Evolutionary conservation across 1,139 yeast genomes (phyloP).

Genomic region (Yamadazyma triangularis): DNA sequence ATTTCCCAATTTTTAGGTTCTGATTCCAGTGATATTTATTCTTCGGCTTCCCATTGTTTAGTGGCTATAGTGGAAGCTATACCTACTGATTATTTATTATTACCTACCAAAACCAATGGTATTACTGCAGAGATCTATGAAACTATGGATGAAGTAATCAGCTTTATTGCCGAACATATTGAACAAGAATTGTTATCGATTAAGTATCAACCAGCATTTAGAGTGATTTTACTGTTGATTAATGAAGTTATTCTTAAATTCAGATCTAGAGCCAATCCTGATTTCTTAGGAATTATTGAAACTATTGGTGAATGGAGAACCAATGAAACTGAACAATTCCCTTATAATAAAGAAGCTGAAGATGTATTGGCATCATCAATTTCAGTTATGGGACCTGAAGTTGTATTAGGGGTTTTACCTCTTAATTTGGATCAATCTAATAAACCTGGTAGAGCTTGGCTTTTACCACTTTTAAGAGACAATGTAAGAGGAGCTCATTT

Average conservation of each 20-base stretch:
- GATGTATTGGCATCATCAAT: constrained; percentile 75
- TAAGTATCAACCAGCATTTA: constrained; percentile 73
- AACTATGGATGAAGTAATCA: constrained; percentile 49
- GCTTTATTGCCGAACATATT: constrained; percentile 45
- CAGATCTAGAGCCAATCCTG: constrained; percentile 68
- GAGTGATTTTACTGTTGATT: constrained; percentile 67
- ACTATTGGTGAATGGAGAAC: constrained; percentile 86
- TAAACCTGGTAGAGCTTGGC: constrained; percentile 86
- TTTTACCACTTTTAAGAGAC: constrained; percentile 88
- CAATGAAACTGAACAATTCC: constrained; percentile 63
- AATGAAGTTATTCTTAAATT: constrained; percentile 63
- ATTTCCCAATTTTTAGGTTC: constrained; percentile 63
- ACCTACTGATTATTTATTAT: constrained; percentile 53
- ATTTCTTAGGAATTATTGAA: constrained; percentile 59
- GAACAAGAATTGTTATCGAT: constrained; percentile 62
- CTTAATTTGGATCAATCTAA: constrained; percentile 53
- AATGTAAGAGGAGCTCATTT: constrained; percentile 71
- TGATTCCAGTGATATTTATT: constrained; percentile 61
- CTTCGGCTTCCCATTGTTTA: constrained; percentile 82
- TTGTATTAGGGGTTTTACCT: constrained; percentile 69
- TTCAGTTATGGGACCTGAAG: constrained; percentile 80
- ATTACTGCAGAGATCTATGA: constrained; percentile 47
- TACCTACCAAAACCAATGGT: constrained; percentile 40
- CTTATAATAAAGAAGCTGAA: constrained; percentile 76
- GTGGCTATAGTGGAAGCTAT: constrained; percentile 68